Percentiles rank a stretch among this genome's conserved stretches.
phyloP scores from a whole-genome alignment of 495 filamentous ascomycete genomes.

The Extremus antarcticus region DNA sequence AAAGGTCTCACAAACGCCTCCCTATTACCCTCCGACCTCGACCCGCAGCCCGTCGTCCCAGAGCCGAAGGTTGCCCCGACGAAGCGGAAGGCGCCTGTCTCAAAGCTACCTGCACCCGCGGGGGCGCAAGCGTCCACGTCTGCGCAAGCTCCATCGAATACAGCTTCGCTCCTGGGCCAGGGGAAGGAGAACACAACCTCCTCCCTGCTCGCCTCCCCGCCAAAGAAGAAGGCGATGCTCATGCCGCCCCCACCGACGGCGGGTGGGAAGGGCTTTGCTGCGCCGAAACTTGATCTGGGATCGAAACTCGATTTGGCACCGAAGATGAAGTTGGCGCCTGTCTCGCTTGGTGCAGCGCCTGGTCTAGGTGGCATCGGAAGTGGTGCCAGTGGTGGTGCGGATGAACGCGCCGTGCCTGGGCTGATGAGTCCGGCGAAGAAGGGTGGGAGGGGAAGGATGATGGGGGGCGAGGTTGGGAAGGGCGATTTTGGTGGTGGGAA shows the following conservation, averaged over 20 bases:
- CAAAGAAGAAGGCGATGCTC: constrained; percentile 10
- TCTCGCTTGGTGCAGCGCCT: too few species aligned
- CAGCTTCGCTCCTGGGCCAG: not conserved
- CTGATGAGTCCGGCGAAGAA: constrained; percentile 20
- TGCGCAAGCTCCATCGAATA: not conserved
- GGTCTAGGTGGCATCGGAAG: too few species aligned
- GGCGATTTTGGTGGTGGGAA: not conserved
- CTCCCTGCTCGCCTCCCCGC: constrained; percentile 5
- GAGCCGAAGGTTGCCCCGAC: not conserved
- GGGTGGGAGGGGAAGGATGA: not conserved
- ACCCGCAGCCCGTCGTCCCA: not conserved
- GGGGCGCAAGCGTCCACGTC: too few species aligned
- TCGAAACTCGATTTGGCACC: not conserved
- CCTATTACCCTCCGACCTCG: not conserved
- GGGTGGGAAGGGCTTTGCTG: not conserved
- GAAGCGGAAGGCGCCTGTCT: not conserved
- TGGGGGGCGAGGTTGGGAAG: not conserved
- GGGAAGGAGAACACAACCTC: constrained; percentile 12
- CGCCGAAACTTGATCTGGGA: constrained; percentile 11
- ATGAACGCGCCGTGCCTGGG: not conserved
- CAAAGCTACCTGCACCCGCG: constrained; percentile 8
- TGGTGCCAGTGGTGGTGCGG: not conserved
- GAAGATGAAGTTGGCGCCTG: constrained; percentile 1
- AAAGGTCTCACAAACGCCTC: constrained; percentile 5
- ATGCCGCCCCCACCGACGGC: not conserved